Conservation (phyloP, 2,329 filamentous ascomycete species). For the Cadophora sp. region DNA sequence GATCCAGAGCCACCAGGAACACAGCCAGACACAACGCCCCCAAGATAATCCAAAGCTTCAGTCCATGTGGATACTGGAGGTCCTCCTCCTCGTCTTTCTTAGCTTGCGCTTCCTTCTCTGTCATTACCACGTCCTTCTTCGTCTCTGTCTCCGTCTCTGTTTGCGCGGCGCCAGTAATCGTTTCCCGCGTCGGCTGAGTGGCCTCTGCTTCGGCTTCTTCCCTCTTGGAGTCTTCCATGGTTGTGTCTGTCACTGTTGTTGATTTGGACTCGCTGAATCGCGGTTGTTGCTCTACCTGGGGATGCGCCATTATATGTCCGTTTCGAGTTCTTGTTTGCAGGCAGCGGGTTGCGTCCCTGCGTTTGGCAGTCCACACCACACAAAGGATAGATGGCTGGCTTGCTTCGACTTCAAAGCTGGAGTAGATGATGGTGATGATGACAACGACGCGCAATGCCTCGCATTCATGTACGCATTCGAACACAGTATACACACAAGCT, state of each 20-base stretch:
- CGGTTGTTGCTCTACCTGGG: conserved; percentile 12
- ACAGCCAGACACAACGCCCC: conserved; percentile 37
- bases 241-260: conserved; percentile 21
- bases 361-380: neutral
- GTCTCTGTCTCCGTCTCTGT: conserved; percentile 11
- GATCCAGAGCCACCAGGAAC: conserved; percentile 43
- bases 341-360: too few species aligned
- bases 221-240: conserved; percentile 20
- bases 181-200: neutral
- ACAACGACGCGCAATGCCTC: neutral
- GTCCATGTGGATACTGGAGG: conserved; percentile 37
- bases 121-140: conserved; percentile 15
- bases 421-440: neutral
- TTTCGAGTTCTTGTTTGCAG: neutral
- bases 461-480: neutral
- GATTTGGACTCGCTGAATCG: conserved; percentile 17
- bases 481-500: neutral
- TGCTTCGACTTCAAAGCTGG: neutral
- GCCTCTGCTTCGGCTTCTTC: conserved; percentile 18
- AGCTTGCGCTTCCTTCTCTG: conserved; percentile 24
- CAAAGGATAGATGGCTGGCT: neutral
- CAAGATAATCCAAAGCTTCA: conserved; percentile 37
- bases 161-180: neutral
- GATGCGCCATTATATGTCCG: conserved; percentile 7
- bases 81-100: conserved; percentile 30